Base-by-base conservation (phyloP, 1,284 basidiomycete genomes). In the Apiotrichum gamsii region DNA sequence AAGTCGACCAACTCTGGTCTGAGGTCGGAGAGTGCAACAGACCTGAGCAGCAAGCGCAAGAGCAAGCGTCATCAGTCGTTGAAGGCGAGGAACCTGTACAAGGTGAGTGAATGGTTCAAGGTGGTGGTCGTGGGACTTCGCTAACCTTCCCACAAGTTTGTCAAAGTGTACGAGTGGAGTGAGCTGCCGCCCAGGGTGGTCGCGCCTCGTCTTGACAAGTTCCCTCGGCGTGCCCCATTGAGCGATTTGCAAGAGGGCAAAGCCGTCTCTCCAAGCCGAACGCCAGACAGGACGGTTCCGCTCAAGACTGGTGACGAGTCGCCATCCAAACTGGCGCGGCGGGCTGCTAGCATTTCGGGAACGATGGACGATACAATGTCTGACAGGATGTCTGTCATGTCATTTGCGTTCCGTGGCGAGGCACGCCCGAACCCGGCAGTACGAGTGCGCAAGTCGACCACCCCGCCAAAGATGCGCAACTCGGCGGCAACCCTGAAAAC, bases 51-150 rank as follows among this genome's bases (percentile, higher is more conserved):
- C 68, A 43, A 49, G 18, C 47, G 47, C 13, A 34, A 44, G 37
- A 43, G 39, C 11, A 83, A 82, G 9, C 75, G 86, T 52, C 82
- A 79, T 52, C 76, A 81, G 16, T 81, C 84, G 45, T 80, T 83
- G 11, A 85, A 82, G 64, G 83, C 88, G n/a, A 78, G 90, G 45
- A 94, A 94, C 73, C 57, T 94, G 64, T 94, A 95, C 62, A 85
- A 85, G 78, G 87, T 87, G 49, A 51, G 75, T 36, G 25, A 28
- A 11, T 28, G 25, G 25, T 28, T 6, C 25, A n/a, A n/a, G n/a
- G n/a, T n/a, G n/a, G n/a, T n/a, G n/a, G n/a, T n/a, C n/a, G n/a
- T n/a, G n/a, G n/a, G n/a, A n/a, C n/a, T n/a, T n/a, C n/a, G n/a
- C n/a, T 41, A 16, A 30, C 43, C 43, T 31, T 21, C 43, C n/a